Conservation (phyloP, 192 early-diverging fungal species). For the Umbelopsis ramanniana region DNA sequence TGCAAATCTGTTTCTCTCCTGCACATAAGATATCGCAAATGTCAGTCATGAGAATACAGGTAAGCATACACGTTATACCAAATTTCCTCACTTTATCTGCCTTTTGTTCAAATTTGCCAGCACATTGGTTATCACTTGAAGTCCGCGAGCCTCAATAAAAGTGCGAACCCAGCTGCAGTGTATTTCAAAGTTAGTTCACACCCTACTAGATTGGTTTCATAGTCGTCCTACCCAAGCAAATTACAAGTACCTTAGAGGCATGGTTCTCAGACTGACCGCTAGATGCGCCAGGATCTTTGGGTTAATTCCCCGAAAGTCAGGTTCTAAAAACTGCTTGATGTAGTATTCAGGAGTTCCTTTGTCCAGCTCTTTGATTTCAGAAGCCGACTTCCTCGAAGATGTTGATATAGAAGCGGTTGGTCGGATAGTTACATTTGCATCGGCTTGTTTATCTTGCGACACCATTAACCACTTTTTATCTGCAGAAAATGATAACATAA, state of each 20-base stretch:
- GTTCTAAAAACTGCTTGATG: slow-evolving; percentile 55
- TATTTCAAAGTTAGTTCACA: background rate
- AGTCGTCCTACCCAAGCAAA: background rate
- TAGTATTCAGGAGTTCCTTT: slow-evolving; percentile 62
- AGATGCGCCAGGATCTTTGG: slow-evolving; percentile 52
- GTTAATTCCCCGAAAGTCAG: slow-evolving; percentile 54
- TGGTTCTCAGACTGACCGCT: slow-evolving; percentile 58
- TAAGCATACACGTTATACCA: background rate
- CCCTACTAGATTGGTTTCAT: background rate
- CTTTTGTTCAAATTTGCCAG: slow-evolving; percentile 66
- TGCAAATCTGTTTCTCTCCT: slow-evolving; percentile 73
- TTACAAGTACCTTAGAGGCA: slow-evolving; percentile 51
- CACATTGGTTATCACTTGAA: slow-evolving; percentile 71
- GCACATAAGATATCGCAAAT: background rate
- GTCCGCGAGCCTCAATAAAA: slow-evolving; percentile 78
- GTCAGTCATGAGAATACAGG: too few relatives aligned
- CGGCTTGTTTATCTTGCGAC: slow-evolving; percentile 52
- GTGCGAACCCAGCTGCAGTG: slow-evolving; percentile 68
- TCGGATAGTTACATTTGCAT: slow-evolving; percentile 30
- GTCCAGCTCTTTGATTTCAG: slow-evolving; percentile 39
- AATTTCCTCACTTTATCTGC: slow-evolving; percentile 50
- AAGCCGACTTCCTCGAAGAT: slow-evolving; percentile 3
- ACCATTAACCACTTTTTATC: slow-evolving; percentile 67
- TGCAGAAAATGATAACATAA: slow-evolving; percentile 49
- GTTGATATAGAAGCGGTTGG: slow-evolving; percentile 18